Evolutionary conservation across 106 monocot species (phyloP).

Genomic region (Chionographis japonica): DNA sequence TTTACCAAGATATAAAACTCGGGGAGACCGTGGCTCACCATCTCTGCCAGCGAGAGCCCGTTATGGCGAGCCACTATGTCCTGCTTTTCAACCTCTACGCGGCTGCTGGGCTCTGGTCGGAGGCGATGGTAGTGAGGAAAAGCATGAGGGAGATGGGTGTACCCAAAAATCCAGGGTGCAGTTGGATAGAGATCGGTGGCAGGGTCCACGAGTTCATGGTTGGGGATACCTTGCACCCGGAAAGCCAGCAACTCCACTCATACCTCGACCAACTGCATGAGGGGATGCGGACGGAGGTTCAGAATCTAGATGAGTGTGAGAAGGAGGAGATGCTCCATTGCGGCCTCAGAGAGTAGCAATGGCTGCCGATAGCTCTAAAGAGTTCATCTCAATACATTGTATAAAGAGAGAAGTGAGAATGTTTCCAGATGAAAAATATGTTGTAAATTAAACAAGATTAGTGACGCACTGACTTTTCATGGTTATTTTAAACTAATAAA

Average conservation of each 20-base stretch:
- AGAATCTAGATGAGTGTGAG: conserved; percentile 47
- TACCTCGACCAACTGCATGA: conserved; percentile 38
- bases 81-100: conserved; percentile 85
- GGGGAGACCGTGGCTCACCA: conserved; percentile 55
- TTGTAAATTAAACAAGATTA: too few relatives aligned
- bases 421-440: too few relatives aligned
- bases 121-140: conserved; percentile 60
- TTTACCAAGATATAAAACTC: conserved; percentile 46
- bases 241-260: conserved; percentile 32
- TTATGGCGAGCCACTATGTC: conserved; percentile 83
- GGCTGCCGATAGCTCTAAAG: too few relatives aligned
- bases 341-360: conserved; percentile 65
- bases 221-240: conserved; percentile 58
- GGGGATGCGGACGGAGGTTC: conserved; percentile 49
- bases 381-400: too few relatives aligned
- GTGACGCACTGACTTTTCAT: too few relatives aligned
- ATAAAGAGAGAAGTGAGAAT: too few relatives aligned
- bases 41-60: conserved; percentile 64
- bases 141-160: conserved; percentile 72
- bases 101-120: conserved; percentile 48
- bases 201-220: conserved; percentile 64
- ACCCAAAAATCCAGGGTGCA: conserved; percentile 75
- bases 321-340: conserved; percentile 50
- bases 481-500: too few relatives aligned
- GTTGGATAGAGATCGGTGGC: conserved; percentile 72